phyloP scores from a whole-genome alignment of 148 eudicot species.

The Fagopyrum esculentum region DNA sequence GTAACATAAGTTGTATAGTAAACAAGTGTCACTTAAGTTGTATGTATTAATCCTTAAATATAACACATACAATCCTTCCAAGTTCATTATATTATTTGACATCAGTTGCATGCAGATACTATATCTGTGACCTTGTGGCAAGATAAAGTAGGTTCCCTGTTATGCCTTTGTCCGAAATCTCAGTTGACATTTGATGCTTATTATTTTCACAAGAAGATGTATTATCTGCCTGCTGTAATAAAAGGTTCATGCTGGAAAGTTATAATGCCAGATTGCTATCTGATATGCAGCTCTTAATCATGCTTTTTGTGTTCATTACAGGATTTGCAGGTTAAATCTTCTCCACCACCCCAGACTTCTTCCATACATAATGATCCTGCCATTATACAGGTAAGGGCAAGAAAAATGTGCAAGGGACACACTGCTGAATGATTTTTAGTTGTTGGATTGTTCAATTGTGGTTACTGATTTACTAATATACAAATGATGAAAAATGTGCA shows the following conservation, averaged over 20 bases:
- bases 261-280: background rate
- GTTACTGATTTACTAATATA: background rate
- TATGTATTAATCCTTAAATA: too few relatives aligned
- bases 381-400: constrained; percentile 41
- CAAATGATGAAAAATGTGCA: background rate
- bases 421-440: background rate
- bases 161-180: background rate
- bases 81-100: background rate
- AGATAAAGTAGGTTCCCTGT: background rate
- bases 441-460: background rate
- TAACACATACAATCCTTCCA: background rate
- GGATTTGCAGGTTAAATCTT: constrained; percentile 61
- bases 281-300: background rate
- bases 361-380: constrained; percentile 58
- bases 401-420: background rate
- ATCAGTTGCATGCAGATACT: background rate
- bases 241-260: background rate
- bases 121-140: background rate
- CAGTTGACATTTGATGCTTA: background rate
- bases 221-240: background rate
- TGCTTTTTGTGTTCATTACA: constrained; percentile 17
- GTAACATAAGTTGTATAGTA: background rate
- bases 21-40: background rate
- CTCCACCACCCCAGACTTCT: constrained; percentile 37
- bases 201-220: background rate